Evolutionary conservation across 2,329 filamentous ascomycete genomes (phyloP).

Genomic region (Verticillium longisporum): DNA sequence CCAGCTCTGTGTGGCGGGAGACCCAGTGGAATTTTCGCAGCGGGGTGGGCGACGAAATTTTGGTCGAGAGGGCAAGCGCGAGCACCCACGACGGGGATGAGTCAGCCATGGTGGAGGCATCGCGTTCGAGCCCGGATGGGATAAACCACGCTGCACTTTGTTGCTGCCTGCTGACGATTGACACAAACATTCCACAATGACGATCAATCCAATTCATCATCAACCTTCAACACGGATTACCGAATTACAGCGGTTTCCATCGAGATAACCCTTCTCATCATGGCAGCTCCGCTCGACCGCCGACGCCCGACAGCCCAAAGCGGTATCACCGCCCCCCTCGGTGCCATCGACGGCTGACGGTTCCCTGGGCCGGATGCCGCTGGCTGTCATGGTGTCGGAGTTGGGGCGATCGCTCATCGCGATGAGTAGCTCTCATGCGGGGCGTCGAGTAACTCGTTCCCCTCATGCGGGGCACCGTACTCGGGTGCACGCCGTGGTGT

Average conservation of each 20-base stretch:
- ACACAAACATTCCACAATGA: background rate
- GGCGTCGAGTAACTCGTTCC: background rate
- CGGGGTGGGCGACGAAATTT: slow-evolving; percentile 1
- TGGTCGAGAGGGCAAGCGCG: slow-evolving; percentile 1
- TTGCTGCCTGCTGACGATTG: background rate
- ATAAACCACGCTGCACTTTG: background rate
- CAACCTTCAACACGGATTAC: background rate
- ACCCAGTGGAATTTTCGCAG: background rate
- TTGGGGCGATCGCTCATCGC: background rate
- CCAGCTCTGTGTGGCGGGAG: background rate
- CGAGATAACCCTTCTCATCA: background rate
- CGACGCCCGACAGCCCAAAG: background rate
- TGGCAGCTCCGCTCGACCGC: background rate
- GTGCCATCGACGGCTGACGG: background rate
- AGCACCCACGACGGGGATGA: background rate
- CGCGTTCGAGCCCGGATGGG: background rate
- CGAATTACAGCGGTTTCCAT: too few species aligned
- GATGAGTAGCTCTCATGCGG: background rate
- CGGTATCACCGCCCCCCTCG: background rate
- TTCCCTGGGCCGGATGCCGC: background rate
- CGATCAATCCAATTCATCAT: background rate
- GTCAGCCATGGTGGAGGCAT: slow-evolving; percentile 8
- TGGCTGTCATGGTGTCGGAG: background rate
- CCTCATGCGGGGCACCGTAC: background rate
- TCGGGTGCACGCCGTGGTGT: too few species aligned